Percentiles rank a stretch among this genome's conserved stretches.
These are phyloP conservation scores for Closterium sp. DNA, from an alignment of 139 green algal genomes.

Conservation along the genomic window DNA sequence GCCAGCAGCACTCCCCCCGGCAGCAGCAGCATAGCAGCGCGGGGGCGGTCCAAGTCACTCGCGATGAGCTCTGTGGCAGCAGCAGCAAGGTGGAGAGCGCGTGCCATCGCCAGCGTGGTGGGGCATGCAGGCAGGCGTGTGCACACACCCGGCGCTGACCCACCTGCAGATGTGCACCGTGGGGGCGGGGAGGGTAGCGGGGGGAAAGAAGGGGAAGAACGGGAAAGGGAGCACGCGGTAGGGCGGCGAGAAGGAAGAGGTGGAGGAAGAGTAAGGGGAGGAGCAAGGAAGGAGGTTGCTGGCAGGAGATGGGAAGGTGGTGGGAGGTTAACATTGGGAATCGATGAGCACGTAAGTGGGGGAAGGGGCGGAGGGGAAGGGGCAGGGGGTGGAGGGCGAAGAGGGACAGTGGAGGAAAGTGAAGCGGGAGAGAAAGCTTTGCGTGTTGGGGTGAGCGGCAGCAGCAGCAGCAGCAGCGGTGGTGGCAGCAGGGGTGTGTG, in stretches of 20 bases:
- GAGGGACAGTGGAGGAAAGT: background rate
- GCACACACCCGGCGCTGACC: background rate
- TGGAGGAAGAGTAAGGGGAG: background rate
- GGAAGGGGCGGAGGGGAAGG: background rate
- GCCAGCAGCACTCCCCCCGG: background rate
- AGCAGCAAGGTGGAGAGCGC: background rate
- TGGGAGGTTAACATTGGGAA: background rate
- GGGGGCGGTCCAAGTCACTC: background rate
- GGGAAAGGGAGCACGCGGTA: background rate
- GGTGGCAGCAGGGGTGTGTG: background rate
- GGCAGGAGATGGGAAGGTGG: background rate
- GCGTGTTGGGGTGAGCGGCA: too few relatives aligned
- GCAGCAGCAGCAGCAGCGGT: background rate
- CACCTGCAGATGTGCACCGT: background rate
- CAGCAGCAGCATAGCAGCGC: background rate
- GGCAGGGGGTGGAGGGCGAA: background rate
- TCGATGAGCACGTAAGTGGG: background rate
- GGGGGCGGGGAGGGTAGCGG: too few relatives aligned
- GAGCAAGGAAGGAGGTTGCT: background rate
- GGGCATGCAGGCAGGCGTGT: background rate
- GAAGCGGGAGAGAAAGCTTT: background rate
- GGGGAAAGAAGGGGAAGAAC: background rate
- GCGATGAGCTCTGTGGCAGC: background rate
- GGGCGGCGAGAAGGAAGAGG: background rate
- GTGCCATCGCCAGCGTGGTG: background rate